Conservation (phyloP, 163 green algal genomes). For the Chlamydomonas reinhardtii region DNA sequence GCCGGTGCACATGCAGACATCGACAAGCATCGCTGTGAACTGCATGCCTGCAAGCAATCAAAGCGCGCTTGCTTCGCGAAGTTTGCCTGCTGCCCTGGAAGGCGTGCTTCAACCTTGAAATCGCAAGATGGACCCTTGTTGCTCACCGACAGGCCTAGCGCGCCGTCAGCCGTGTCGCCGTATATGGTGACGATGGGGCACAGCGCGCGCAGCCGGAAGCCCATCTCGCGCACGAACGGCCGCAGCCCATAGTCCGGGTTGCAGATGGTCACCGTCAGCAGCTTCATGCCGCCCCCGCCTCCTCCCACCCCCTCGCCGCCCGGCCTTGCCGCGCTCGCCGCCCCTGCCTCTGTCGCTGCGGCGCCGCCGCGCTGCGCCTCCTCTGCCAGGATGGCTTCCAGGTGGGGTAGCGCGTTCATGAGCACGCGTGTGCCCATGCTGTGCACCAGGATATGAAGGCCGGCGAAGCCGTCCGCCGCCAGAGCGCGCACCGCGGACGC, state of each 20-base stretch:
- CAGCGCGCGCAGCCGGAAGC: conserved; percentile 45
- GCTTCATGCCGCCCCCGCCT: not conserved
- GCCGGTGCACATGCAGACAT: too few species aligned
- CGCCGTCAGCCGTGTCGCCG: conserved; percentile 50
- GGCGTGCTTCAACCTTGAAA: too few species aligned
- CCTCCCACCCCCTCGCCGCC: not conserved
- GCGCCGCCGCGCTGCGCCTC: not conserved
- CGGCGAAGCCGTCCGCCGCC: conserved; percentile 41
- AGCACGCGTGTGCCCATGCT: conserved; percentile 55
- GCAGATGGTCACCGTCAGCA: conserved; percentile 31
- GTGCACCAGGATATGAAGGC: conserved; percentile 56
- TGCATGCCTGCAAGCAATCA: too few species aligned
- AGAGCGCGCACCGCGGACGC: conserved; percentile 42
- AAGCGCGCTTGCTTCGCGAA: too few species aligned
- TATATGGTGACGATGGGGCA: conserved; percentile 59
- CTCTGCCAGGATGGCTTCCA: conserved; percentile 51
- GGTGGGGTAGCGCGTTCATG: conserved; percentile 31
- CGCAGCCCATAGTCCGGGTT: conserved; percentile 54
- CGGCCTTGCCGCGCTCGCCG: too few species aligned
- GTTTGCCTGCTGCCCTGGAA: too few species aligned
- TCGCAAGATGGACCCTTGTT: too few species aligned
- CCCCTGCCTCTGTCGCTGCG: not conserved
- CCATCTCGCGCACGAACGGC: conserved; percentile 39
- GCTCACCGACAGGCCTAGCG: conserved; percentile 36
- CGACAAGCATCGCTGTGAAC: too few species aligned